Evolutionary conservation across 139 green algal genomes (phyloP).

Genomic region (Mesotaenium endlicherianum): DNA sequence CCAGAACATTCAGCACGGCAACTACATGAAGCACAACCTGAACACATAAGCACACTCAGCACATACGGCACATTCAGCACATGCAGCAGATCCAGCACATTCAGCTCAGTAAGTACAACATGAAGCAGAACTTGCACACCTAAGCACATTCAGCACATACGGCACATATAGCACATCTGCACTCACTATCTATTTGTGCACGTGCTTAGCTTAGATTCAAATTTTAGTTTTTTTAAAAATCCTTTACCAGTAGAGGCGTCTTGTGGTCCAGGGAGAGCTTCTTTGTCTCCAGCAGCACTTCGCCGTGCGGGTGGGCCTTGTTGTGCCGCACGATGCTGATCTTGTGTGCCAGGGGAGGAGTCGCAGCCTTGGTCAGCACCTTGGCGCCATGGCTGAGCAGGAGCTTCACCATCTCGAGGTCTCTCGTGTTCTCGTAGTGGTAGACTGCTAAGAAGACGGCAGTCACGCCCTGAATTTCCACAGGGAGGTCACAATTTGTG

Average conservation of each 20-base stretch:
- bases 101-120: background rate
- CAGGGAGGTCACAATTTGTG: no score
- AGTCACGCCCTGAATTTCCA: constrained; percentile 10
- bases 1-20: no score
- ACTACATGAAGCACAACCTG: no score
- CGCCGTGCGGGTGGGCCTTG: background rate
- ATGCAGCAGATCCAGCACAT: background rate
- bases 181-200: no score
- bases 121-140: no score
- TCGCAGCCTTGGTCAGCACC: background rate
- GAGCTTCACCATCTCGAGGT: constrained; percentile 7
- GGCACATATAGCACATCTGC: no score
- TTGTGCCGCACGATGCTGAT: constrained; percentile 9
- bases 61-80: no score
- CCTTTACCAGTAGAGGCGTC: constrained; percentile 24
- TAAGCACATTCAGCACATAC: no score
- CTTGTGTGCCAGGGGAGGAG: constrained; percentile 6
- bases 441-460: constrained; percentile 17
- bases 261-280: constrained; percentile 25
- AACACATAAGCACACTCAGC: no score
- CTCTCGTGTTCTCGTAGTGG: background rate
- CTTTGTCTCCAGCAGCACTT: background rate
- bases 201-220: no score
- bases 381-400: constrained; percentile 25
- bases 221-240: no score